Conservation (phyloP, 345 rosid species). For the Turnera subulata region DNA sequence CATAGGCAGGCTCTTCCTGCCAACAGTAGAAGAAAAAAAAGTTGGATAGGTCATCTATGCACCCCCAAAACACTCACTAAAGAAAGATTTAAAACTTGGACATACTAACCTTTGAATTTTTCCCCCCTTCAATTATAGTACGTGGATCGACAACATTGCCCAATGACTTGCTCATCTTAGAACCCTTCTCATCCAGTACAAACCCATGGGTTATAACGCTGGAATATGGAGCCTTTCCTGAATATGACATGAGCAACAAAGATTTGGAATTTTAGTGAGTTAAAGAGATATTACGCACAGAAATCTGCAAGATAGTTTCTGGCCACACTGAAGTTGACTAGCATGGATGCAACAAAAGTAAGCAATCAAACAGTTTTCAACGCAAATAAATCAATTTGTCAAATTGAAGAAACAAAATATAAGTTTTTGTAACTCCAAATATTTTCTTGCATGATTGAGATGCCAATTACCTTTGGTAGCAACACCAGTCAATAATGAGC, state of each 20-base stretch:
- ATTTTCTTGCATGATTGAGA: not conserved
- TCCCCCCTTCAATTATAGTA: constrained; percentile 76
- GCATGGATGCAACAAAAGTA: constrained; percentile 9
- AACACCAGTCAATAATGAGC: constrained; percentile 84
- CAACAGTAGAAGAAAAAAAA: constrained; percentile 18
- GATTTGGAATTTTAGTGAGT: not conserved
- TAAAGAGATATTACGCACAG: not conserved
- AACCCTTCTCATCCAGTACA: constrained; percentile 95
- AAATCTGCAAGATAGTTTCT: not conserved
- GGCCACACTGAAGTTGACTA: not conserved
- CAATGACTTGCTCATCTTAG: constrained; percentile 95
- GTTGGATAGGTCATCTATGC: constrained; percentile 13
- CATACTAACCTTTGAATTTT: constrained; percentile 62
- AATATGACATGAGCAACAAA: constrained; percentile 18
- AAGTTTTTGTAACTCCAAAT: constrained; percentile 2
- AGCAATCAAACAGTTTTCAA: not conserved
- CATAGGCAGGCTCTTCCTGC: constrained; percentile 91
- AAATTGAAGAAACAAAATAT: not conserved
- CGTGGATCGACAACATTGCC: constrained; percentile 93
- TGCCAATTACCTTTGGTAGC: constrained; percentile 69
- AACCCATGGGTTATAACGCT: constrained; percentile 91
- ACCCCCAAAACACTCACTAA: constrained; percentile 9
- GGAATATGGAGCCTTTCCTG: constrained; percentile 84
- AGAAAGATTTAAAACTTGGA: constrained; percentile 1
- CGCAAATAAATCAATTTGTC: not conserved